Percentiles rank a stretch among this genome's conserved stretches.
Evolutionary conservation across 2,329 filamentous ascomycete genomes (phyloP).

Genomic region (Acrocalymma vagum): DNA sequence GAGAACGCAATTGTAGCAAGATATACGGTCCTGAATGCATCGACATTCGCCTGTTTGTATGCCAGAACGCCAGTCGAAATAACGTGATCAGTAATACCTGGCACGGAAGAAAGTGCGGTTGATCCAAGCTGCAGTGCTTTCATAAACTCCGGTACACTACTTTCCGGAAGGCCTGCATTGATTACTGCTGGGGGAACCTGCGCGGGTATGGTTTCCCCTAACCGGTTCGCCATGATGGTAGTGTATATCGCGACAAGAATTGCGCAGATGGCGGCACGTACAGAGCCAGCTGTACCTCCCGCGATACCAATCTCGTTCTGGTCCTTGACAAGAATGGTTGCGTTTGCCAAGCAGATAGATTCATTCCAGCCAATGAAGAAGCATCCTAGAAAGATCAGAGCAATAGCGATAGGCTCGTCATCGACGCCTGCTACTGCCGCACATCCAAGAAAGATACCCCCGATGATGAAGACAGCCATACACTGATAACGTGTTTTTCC

Average conservation of each 20-base stretch:
- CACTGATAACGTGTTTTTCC: slow-evolving; percentile 32
- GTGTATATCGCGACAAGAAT: slow-evolving; percentile 12
- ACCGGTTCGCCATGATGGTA: slow-evolving; percentile 13
- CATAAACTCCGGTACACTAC: slow-evolving; percentile 45
- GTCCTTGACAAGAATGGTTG: slow-evolving; percentile 47
- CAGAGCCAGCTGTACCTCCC: slow-evolving; percentile 51
- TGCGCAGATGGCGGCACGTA: slow-evolving; percentile 50
- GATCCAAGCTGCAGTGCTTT: slow-evolving; percentile 7
- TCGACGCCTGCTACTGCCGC: slow-evolving; percentile 22
- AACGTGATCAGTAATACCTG: slow-evolving; percentile 38
- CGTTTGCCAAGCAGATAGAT: slow-evolving; percentile 27
- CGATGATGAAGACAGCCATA: slow-evolving; percentile 29
- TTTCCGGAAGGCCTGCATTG: slow-evolving; percentile 45
- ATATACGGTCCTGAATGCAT: slow-evolving; percentile 45
- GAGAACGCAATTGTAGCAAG: slow-evolving; percentile 45
- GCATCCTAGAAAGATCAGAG: slow-evolving; percentile 30
- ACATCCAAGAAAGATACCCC: slow-evolving; percentile 28
- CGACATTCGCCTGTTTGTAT: slow-evolving; percentile 41
- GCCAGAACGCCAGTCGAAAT: slow-evolving; percentile 34
- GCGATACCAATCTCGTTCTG: slow-evolving; percentile 52
- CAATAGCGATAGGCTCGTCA: slow-evolving; percentile 22
- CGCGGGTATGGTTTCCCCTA: slow-evolving; percentile 9
- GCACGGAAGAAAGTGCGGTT: slow-evolving; percentile 32
- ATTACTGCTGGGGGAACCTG: slow-evolving; percentile 13
- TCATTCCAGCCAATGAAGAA: slow-evolving; percentile 43